A percentile compares a stretch with the other conserved stretches of the same genome.
phyloP scores from a whole-genome alignment of 2,329 filamentous ascomycete species.

The Xylariaceae sp. region DNA sequence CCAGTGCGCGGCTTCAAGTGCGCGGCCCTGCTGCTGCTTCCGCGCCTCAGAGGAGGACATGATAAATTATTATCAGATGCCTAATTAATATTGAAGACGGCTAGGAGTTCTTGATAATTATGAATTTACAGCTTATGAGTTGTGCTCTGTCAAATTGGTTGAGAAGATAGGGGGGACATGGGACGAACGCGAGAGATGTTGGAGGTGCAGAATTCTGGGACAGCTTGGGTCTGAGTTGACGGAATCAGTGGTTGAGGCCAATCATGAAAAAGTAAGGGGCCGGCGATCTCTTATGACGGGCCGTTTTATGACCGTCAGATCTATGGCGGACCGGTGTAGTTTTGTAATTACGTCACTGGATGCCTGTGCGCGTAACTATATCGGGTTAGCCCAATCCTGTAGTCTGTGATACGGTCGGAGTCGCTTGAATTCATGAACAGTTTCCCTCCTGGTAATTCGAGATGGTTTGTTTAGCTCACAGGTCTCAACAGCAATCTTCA shows the following conservation, averaged over 20 bases:
- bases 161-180: neutral
- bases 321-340: neutral
- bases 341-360: neutral
- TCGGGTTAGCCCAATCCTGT: no score
- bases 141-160: neutral
- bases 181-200: neutral
- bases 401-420: neutral
- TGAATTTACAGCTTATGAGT: neutral
- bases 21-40: neutral
- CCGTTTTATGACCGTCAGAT: neutral
- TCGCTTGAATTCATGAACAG: neutral
- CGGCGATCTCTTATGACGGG: neutral
- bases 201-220: constrained; percentile 4
- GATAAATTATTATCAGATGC: constrained; percentile 3
- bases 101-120: neutral
- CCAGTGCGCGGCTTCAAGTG: constrained; percentile 13
- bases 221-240: neutral
- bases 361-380: no score
- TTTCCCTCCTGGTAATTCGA: neutral
- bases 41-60: constrained; percentile 8
- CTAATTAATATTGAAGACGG: neutral
- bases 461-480: neutral
- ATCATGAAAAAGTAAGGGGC: neutral
- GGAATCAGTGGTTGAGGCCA: neutral
- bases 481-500: no score